Evolutionary conservation across 78 protist species (phyloP).

Genomic region (Polysphondylium violaceum): DNA sequence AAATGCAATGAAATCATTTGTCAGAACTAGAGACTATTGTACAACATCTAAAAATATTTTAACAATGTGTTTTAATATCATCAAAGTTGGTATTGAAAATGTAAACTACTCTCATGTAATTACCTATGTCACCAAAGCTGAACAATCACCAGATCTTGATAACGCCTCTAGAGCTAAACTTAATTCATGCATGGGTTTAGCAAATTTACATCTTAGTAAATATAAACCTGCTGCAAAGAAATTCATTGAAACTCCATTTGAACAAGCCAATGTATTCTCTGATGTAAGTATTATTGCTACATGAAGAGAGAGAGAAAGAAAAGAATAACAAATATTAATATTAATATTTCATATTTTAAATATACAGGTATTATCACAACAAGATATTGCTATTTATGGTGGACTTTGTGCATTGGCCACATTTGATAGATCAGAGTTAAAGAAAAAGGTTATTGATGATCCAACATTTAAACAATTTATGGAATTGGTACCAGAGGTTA

Average conservation of each 20-base stretch:
- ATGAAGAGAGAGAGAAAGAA: too few species aligned
- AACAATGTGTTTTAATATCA: conserved; percentile 88
- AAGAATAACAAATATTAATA: too few species aligned
- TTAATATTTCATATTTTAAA: too few species aligned
- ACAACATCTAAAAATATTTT: conserved; percentile 83
- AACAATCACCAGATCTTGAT: conserved; percentile 71
- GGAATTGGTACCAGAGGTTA: conserved; percentile 86
- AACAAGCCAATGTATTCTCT: conserved; percentile 17
- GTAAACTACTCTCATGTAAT: conserved; percentile 81
- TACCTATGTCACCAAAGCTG: conserved; percentile 87
- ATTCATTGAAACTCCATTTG: conserved; percentile 76
- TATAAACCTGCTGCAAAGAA: conserved; percentile 80
- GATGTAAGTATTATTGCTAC: conserved; percentile 30
- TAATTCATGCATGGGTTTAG: conserved; percentile 69
- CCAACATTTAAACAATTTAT: conserved; percentile 82
- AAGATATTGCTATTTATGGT: conserved; percentile 91
- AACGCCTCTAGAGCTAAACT: conserved; percentile 62
- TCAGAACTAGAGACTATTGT: conserved; percentile 93
- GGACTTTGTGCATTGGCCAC: conserved; percentile 93
- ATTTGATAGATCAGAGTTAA: conserved; percentile 87
- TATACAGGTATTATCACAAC: conserved; percentile 64
- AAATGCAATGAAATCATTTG: conserved; percentile 88
- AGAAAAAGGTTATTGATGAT: conserved; percentile 72
- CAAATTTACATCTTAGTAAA: conserved; percentile 68
- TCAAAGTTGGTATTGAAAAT: conserved; percentile 71